These are phyloP conservation scores for Cyberlindnera samutprakarnensis DNA, from an alignment of 805 yeast genomes.

Conservation along the genomic window DNA sequence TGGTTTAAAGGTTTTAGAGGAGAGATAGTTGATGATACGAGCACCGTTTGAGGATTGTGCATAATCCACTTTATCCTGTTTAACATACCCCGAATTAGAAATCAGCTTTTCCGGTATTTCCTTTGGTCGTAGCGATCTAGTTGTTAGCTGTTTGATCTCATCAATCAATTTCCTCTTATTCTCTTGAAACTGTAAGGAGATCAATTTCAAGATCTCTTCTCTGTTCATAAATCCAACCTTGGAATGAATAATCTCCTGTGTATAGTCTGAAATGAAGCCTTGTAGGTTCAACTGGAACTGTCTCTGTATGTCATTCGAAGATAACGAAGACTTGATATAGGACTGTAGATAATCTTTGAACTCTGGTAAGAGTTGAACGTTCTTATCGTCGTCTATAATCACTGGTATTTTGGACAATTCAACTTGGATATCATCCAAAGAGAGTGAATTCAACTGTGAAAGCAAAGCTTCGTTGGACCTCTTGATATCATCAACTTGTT, in stretches of 20 bases:
- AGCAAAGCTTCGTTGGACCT: slow-evolving; percentile 7
- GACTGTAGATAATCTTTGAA: slow-evolving; percentile 13
- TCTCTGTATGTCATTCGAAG: slow-evolving; percentile 1
- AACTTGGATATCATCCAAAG: slow-evolving; percentile 5
- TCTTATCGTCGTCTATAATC: slow-evolving; percentile 10
- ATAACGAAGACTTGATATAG: slow-evolving; percentile 5
- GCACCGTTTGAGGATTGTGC: slow-evolving; percentile 23
- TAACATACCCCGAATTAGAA: background rate
- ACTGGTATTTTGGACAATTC: slow-evolving; percentile 12
- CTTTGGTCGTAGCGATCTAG: slow-evolving; percentile 1
- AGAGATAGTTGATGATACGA: slow-evolving; percentile 27
- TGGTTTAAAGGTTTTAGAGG: slow-evolving; percentile 26
- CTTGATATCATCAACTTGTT: slow-evolving; percentile 2
- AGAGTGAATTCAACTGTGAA: slow-evolving; percentile 5
- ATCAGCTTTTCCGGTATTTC: slow-evolving; percentile 6
- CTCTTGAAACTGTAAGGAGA: slow-evolving; percentile 17
- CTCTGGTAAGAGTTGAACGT: slow-evolving; percentile 18
- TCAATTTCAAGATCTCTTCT: slow-evolving; percentile 16
- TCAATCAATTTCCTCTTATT: slow-evolving; percentile 15
- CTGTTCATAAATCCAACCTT: slow-evolving; percentile 17
- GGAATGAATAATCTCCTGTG: slow-evolving; percentile 10
- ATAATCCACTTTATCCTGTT: slow-evolving; percentile 5
- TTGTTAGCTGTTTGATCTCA: slow-evolving; percentile 14
- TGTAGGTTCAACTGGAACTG: slow-evolving; percentile 12
- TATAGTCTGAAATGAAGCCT: slow-evolving; percentile 11